Conservation (phyloP, 2,329 filamentous ascomycete species). For the Zymoseptoria tritici region DNA sequence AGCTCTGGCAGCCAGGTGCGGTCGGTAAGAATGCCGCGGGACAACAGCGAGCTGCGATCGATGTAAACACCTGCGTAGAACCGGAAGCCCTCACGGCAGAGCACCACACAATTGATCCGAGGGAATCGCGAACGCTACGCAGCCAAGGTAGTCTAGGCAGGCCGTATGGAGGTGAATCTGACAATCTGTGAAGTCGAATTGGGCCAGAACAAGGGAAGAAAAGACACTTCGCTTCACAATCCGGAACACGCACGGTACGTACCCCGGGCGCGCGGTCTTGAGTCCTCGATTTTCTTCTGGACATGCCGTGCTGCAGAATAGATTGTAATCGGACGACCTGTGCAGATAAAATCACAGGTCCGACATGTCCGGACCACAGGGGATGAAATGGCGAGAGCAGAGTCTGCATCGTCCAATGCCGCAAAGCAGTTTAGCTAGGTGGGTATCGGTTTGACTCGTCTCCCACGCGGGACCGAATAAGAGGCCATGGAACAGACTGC, state of each 20-base stretch:
- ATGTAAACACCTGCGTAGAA: no score
- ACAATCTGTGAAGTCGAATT: neutral
- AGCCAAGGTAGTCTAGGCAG: neutral
- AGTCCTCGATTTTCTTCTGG: neutral
- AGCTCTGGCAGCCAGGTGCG: neutral
- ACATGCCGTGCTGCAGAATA: neutral
- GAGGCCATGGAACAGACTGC: neutral
- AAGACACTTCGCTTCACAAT: neutral
- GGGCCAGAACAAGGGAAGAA: neutral
- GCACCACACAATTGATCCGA: neutral
- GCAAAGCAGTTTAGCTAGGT: neutral
- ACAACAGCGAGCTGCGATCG: neutral
- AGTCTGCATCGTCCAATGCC: neutral
- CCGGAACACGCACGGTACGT: no score
- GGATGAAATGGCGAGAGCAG: neutral
- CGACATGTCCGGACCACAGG: no score
- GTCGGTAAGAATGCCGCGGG: neutral
- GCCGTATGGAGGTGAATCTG: neutral
- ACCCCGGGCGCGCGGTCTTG: neutral
- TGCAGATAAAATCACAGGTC: no score
- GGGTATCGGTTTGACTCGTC: neutral
- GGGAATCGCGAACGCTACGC: neutral
- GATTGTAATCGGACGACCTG: neutral
- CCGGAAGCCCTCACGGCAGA: neutral
- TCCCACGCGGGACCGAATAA: neutral